phyloP scores from a whole-genome alignment of 2,329 filamentous ascomycete species.

The Cyphellophora attinorum region DNA sequence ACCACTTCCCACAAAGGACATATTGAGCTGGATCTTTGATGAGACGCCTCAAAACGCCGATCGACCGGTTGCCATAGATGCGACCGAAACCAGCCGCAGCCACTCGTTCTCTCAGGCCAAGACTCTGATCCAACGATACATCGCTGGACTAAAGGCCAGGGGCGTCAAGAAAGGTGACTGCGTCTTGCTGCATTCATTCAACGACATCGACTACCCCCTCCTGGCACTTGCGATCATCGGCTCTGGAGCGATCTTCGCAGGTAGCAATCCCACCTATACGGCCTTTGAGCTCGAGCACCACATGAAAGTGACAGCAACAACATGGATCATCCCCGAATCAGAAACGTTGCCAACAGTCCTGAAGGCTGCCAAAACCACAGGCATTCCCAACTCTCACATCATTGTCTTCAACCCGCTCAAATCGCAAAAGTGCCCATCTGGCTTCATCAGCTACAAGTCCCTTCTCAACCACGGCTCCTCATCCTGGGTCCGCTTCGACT shows the following conservation, averaged over 20 bases:
- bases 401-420: conserved; percentile 21
- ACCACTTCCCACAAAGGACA: conserved; percentile 35
- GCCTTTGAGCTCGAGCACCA: conserved; percentile 39
- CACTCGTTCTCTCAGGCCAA: conserved; percentile 8
- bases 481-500: conserved; percentile 38
- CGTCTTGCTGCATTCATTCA: conserved; percentile 48
- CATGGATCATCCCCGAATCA: conserved; percentile 34
- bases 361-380: conserved; percentile 2
- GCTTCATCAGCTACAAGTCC: conserved; percentile 35
- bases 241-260: conserved; percentile 39
- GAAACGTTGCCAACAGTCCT: conserved; percentile 16
- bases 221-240: conserved; percentile 33
- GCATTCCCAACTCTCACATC: conserved; percentile 4
- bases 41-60: conserved; percentile 39
- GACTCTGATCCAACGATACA: conserved; percentile 37
- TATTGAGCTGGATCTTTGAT: conserved; percentile 48
- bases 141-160: conserved; percentile 35
- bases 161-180: conserved; percentile 37
- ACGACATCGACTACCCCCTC: conserved; percentile 33
- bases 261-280: conserved; percentile 41
- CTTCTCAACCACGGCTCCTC: conserved; percentile 34
- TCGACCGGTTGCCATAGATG: conserved; percentile 40
- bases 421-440: conserved; percentile 27
- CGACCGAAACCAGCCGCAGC: conserved; percentile 30
- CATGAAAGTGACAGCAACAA: conserved; percentile 32